Conservation (phyloP, 2,329 filamentous ascomycete genomes). For the Pyrenophora seminiperda region DNA sequence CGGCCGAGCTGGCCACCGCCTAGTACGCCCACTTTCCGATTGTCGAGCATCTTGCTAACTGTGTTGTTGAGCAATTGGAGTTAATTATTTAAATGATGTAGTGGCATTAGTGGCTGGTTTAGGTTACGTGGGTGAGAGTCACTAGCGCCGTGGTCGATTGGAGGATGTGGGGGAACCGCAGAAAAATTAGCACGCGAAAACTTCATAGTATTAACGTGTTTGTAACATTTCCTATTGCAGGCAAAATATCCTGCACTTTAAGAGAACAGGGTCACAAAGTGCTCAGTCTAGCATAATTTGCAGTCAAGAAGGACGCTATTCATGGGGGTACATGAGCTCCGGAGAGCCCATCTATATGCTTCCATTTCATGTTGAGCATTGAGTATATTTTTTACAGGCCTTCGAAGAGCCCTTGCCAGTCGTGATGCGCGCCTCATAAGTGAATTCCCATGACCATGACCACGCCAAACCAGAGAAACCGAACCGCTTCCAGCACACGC, state of each 20-base stretch:
- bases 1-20: constrained; percentile 71
- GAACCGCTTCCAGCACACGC: constrained; percentile 34
- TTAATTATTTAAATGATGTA: constrained; percentile 14
- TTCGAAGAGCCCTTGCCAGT: constrained; percentile 41
- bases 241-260: neutral
- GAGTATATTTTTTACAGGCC: constrained; percentile 47
- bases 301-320: constrained; percentile 14
- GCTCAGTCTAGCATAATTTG: no score
- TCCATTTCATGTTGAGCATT: constrained; percentile 44
- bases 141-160: constrained; percentile 23
- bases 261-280: neutral
- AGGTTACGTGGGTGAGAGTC: constrained; percentile 22
- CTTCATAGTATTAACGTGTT: constrained; percentile 7
- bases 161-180: constrained; percentile 27
- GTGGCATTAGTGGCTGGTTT: constrained; percentile 30
- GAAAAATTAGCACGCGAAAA: constrained; percentile 30
- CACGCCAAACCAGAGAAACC: constrained; percentile 48
- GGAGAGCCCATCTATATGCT: constrained; percentile 40
- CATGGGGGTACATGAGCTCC: constrained; percentile 42
- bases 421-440: constrained; percentile 46
- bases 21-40: constrained; percentile 44
- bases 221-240: constrained; percentile 5
- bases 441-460: constrained; percentile 45
- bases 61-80: constrained; percentile 2
- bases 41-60: constrained; percentile 35